Percentiles rank a stretch among this genome's conserved stretches.
These are phyloP conservation scores for Vicia sativa DNA, from an alignment of 306 rosid species.

Conservation along the genomic window DNA sequence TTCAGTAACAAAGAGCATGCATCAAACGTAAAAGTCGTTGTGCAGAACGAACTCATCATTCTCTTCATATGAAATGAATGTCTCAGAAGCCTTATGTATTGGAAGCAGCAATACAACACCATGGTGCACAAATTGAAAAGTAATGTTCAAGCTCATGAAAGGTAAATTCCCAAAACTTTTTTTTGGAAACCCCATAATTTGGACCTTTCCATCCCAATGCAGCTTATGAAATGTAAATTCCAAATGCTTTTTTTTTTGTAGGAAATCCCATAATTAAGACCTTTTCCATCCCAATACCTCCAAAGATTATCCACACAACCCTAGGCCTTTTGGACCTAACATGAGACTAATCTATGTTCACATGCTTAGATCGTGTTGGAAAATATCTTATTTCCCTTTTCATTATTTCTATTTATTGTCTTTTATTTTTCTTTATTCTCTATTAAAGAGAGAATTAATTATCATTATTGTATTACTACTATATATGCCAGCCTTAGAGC, in stretches of 20 bases:
- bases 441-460: no score
- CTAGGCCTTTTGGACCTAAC: not conserved
- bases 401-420: no score
- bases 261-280: not conserved
- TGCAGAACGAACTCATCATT: not conserved
- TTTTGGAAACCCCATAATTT: not conserved
- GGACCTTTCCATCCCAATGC: not conserved
- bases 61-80: not conserved
- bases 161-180: slow-evolving; percentile 15
- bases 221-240: not conserved
- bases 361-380: not conserved
- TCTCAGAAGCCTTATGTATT: slow-evolving; percentile 12
- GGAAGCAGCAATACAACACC: slow-evolving; percentile 1
- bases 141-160: slow-evolving; percentile 1
- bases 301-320: not conserved
- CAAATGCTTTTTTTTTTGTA: not conserved
- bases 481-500: no score
- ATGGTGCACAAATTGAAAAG: slow-evolving; percentile 17
- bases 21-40: not conserved
- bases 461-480: no score
- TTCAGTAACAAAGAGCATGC: slow-evolving; percentile 1
- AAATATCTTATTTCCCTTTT: no score
- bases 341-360: not conserved
- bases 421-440: no score
- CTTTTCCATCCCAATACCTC: not conserved